Evolutionary conservation across 2,329 filamentous ascomycete species (phyloP), one percentile per base, ranked within the genome.

Genomic region (Hansfordia pulvinata): DNA sequence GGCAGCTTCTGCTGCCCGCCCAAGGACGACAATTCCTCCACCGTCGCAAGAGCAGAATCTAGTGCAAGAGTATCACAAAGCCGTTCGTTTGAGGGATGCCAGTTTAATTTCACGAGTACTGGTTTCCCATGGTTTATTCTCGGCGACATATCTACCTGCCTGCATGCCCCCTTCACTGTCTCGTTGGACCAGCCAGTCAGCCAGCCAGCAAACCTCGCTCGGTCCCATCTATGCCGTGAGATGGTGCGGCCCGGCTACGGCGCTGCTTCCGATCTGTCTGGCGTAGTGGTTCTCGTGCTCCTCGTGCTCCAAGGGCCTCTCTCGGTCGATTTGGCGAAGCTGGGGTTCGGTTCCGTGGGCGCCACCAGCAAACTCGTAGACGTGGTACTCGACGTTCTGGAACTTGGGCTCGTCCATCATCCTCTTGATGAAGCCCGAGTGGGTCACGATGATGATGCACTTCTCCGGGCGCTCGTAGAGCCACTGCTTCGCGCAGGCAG

Each of bases 41-140:
- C 30, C 37, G 40, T 44, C 42, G 43, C 34, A 35, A 38, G 37
- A 23, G 38, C 30, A 39, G 29, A 37, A 40, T 46, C 37, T 29
- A 39, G 46, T 49, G 47, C 47, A 28, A 50, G 47, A 50, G 34
- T 22, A 44, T 33, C 37, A 23, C 17, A 25, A 35, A 38, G 44
- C 47, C 47, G 46, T 40, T 45, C 41, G 47, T 50, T 50, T 50
- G 47, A 50, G 47, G 47, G 47, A 41, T 39, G 35, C 27, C 43
- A 34, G 39, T 38, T 38, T 32, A 24, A 11, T 29, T 26, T 17
- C 20, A 19, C 33, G 40, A 32, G 43, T 44, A 39, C 42, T 35
- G 46, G 36, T 30, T 46, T 48, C 44, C 47, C 23, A 50, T 50
- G 47, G 47, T 50, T 45, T 34, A 41, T 43, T 24, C 31, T 41